Evolutionary conservation across 441 rosid genomes (phyloP), one percentile per base, ranked within the genome.

Genomic region (Gossypium armourianum): DNA sequence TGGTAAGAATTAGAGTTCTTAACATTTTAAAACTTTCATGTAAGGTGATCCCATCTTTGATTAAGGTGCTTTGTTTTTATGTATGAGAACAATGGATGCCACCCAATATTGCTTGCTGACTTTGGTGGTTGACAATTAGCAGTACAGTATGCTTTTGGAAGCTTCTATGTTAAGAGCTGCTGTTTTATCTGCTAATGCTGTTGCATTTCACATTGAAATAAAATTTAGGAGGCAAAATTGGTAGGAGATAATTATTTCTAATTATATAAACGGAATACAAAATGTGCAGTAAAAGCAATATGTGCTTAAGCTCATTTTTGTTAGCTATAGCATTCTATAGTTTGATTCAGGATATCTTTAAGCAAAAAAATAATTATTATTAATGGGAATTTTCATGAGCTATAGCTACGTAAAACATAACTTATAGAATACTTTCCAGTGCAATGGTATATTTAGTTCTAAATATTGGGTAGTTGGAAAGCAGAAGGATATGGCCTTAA

Each of bases 1-100:
- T 85, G 99, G 97, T 93, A 86, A 81, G 47, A 53, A 81, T 56
- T 74, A 45, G 61, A 21, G 54, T 21, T 68, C 67, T 52, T 69
- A 4, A 43, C 26, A 45, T 45, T 43, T 28, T 17, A 10, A 40
- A 55, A 45, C 15, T 19, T 0, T 4, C 13, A 29, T 1, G 1
- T 12, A 19, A 63, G 32, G 10, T 20, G 12, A 12, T 64, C 10
- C 32, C 54, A 12, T 63, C 16, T 40, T 32, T 45, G 47, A 21
- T 63, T 63, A 2, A 20, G 29, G 10, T 43, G 36, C 4, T 45
- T 45, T 43, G 19, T 63, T 63, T 4, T 5, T 40, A 17, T 62
- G 2, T 19, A 63, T 43, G 32, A 20, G 19, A 62, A 63, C 45
- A 43, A 10, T 63, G 54, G 54, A 19, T 0, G 24, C 54, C 5